Conservation (phyloP, 208 protist genomes). For the Naegleria lovaniensis region DNA sequence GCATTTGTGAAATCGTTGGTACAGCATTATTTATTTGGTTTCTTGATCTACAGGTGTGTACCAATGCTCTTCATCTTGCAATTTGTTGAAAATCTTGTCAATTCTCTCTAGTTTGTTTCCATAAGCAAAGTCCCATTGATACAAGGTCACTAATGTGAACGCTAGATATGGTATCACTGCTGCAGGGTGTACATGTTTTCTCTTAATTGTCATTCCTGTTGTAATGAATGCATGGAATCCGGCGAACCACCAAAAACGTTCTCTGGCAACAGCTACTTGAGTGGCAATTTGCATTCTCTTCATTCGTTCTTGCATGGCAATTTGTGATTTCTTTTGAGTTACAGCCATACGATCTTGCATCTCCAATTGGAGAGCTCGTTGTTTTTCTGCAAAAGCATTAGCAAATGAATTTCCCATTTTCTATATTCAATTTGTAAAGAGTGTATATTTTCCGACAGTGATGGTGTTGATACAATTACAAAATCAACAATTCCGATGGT, state of each 20-base stretch:
- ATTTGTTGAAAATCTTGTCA: background rate
- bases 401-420: background rate
- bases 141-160: background rate
- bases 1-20: too few relatives aligned
- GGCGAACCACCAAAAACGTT: background rate
- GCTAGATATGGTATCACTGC: background rate
- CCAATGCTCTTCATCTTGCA: background rate
- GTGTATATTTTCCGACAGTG: too few relatives aligned
- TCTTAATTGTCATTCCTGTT: background rate
- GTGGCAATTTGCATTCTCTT: background rate
- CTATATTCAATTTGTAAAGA: too few relatives aligned
- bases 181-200: background rate
- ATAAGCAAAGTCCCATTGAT: background rate
- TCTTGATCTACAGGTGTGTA: background rate
- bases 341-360: background rate
- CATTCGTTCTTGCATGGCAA: background rate
- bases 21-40: too few relatives aligned
- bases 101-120: background rate
- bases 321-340: background rate
- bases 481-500: too few relatives aligned
- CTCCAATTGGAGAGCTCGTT: background rate
- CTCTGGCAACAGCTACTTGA: background rate
- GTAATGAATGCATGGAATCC: background rate
- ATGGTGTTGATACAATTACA: too few relatives aligned
- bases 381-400: background rate